Percentiles rank a stretch among this genome's conserved stretches.
phyloP scores from a whole-genome alignment of 805 yeast species.

The Grigorovia transvaalensis region DNA sequence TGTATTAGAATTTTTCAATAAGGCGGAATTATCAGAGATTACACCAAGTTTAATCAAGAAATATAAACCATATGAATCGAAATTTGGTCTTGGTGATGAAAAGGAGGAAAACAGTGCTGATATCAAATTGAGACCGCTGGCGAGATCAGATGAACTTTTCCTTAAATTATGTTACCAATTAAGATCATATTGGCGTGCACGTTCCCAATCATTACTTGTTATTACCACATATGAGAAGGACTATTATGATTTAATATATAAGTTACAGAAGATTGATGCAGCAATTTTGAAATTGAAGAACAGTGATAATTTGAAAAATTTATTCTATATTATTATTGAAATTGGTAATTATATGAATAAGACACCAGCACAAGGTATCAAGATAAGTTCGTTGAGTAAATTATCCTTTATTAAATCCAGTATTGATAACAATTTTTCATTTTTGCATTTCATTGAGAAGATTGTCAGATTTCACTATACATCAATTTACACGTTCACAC shows the following conservation, averaged over 20 bases:
- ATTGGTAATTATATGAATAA: slow-evolving; percentile 79
- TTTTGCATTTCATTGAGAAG: slow-evolving; percentile 66
- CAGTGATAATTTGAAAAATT: slow-evolving; percentile 44
- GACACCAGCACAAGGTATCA: slow-evolving; percentile 63
- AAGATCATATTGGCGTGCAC: slow-evolving; percentile 59
- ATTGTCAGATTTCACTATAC: slow-evolving; percentile 57
- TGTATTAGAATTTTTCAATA: slow-evolving; percentile 59
- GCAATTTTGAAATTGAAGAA: slow-evolving; percentile 44
- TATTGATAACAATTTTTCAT: slow-evolving; percentile 55
- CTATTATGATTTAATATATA: slow-evolving; percentile 47
- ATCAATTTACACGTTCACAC: slow-evolving; percentile 48
- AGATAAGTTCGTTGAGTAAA: slow-evolving; percentile 56
- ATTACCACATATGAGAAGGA: slow-evolving; percentile 53
- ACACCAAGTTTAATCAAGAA: slow-evolving; percentile 45
- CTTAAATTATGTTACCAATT: slow-evolving; percentile 58
- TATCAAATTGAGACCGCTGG: slow-evolving; percentile 36
- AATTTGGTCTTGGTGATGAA: slow-evolving; percentile 29
- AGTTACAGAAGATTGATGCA: slow-evolving; percentile 47
- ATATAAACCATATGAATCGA: slow-evolving; percentile 52
- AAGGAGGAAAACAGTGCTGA: neutral
- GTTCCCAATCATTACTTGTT: slow-evolving; percentile 53
- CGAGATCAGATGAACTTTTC: slow-evolving; percentile 60
- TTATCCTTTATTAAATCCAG: slow-evolving; percentile 59
- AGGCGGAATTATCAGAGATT: slow-evolving; percentile 52
- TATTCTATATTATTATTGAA: slow-evolving; percentile 56